A percentile compares a stretch with the other conserved stretches of the same genome.
Conservation (phyloP, 2,329 filamentous ascomycete species). For the Penicillium fuscoglaucum region DNA sequence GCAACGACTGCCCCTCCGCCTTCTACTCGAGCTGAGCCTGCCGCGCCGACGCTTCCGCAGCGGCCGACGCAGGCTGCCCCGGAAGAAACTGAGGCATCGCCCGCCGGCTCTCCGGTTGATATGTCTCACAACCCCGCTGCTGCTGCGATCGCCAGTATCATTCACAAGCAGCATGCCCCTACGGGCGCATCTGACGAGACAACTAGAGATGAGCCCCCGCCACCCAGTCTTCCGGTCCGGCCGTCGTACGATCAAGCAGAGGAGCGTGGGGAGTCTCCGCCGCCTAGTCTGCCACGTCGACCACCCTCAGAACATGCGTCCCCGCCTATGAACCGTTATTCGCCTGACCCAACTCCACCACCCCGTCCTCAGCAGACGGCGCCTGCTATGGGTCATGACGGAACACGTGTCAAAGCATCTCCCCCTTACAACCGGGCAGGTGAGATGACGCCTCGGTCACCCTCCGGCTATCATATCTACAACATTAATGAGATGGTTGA, state of each 20-base stretch:
- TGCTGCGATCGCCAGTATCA: conserved; percentile 56
- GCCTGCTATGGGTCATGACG: conserved; percentile 33
- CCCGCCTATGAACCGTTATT: conserved; percentile 60
- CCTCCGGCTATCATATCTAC: conserved; percentile 87
- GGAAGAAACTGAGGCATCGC: conserved; percentile 27
- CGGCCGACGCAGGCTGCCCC: conserved; percentile 26
- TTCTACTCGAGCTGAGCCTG: conserved; percentile 36
- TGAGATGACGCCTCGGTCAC: conserved; percentile 57
- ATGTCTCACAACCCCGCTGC: conserved; percentile 54
- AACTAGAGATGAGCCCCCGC: conserved; percentile 35
- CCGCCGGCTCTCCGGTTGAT: conserved; percentile 42
- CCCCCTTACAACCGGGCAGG: conserved; percentile 57
- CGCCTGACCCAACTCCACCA: conserved; percentile 52
- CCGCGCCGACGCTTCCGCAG: conserved; percentile 41
- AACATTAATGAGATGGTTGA: conserved; percentile 97
- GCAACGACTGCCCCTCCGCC: conserved; percentile 42
- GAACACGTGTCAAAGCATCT: conserved; percentile 52
- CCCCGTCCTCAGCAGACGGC: conserved; percentile 21
- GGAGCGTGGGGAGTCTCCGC: conserved; percentile 48
- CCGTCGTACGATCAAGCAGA: conserved; percentile 64
- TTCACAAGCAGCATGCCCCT: conserved; percentile 43
- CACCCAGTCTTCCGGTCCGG: conserved; percentile 40
- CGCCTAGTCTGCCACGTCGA: conserved; percentile 60
- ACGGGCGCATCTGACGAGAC: conserved; percentile 29
- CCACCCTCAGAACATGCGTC: conserved; percentile 58